phyloP scores from a whole-genome alignment of 2,329 filamentous ascomycete species.

The Berkeleyomyces rouxiae region DNA sequence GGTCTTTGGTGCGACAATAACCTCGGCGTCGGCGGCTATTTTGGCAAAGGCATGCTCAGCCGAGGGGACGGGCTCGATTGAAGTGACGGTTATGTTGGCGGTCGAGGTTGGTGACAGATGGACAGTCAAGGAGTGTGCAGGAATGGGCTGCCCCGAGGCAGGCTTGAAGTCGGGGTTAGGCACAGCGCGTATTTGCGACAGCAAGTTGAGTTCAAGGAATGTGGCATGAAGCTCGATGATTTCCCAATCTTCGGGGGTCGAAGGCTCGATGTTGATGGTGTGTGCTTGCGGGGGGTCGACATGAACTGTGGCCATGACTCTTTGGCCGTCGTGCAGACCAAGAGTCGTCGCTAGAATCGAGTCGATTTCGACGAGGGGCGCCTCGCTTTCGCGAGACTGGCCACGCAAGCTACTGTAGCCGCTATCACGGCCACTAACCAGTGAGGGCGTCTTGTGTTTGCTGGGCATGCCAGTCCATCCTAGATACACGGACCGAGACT shows the following conservation, averaged over 20 bases:
- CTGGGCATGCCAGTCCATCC: conserved; percentile 98
- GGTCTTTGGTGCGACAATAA: conserved; percentile 90
- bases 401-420: conserved; percentile 45
- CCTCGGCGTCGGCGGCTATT: conserved; percentile 83
- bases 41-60: conserved; percentile 67
- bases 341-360: conserved; percentile 63
- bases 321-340: conserved; percentile 66
- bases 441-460: conserved; percentile 59
- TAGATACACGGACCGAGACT: conserved; percentile 56
- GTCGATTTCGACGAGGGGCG: conserved; percentile 70
- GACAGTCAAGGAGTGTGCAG: conserved; percentile 66
- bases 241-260: conserved; percentile 95
- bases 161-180: conserved; percentile 62
- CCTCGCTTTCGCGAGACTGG: conserved; percentile 49
- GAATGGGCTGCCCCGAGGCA: conserved; percentile 31
- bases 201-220: conserved; percentile 84
- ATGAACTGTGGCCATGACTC: conserved; percentile 56
- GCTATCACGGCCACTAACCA: conserved; percentile 51
- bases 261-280: conserved; percentile 89
- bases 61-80: conserved; percentile 58
- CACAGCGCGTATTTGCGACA: conserved; percentile 81
- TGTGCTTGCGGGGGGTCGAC: conserved; percentile 81
- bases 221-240: conserved; percentile 95
- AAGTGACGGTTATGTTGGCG: conserved; percentile 74
- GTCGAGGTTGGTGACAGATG: conserved; percentile 92